phyloP scores from a whole-genome alignment of 2,329 filamentous ascomycete species.

The Hypoxylon sp. region DNA sequence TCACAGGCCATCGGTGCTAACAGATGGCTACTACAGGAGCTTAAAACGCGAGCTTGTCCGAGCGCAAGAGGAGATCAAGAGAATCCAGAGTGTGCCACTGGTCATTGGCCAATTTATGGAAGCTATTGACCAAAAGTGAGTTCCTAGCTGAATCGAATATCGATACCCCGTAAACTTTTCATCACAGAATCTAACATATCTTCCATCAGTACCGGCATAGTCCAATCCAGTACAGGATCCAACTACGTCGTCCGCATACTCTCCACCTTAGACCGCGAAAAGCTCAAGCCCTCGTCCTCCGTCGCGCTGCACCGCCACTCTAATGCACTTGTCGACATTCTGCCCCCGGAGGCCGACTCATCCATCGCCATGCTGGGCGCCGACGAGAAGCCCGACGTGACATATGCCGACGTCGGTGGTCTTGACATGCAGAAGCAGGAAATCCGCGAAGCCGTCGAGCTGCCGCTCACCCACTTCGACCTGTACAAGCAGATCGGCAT shows the following conservation, averaged over 20 bases:
- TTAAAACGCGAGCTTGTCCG: conserved; percentile 97
- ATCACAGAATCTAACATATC: conserved; percentile 17
- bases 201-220: conserved; percentile 85
- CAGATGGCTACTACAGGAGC: conserved; percentile 70
- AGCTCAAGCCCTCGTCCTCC: conserved; percentile 97
- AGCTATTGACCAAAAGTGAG: conserved; percentile 98
- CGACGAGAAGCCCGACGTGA: conserved; percentile 98
- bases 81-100: conserved; percentile 97
- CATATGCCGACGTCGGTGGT: conserved; percentile 97
- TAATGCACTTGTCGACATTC: conserved; percentile 97
- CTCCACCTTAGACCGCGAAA: conserved; percentile 97
- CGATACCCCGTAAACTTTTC: conserved; percentile 21
- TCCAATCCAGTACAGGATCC: conserved; percentile 97
- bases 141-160: conserved; percentile 32
- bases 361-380: conserved; percentile 98
- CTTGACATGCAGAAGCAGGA: conserved; percentile 99
- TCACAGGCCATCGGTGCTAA: conserved; percentile 32
- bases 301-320: conserved; percentile 98
- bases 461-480: conserved; percentile 97
- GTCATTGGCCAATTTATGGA: conserved; percentile 99
- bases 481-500: conserved; percentile 99
- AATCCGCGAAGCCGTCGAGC: conserved; percentile 96
- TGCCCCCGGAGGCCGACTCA: conserved; percentile 98
- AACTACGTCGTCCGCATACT: conserved; percentile 99
- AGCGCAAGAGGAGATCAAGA: conserved; percentile 99